phyloP scores from a whole-genome alignment of 768 basidiomycete species.

The Leucocoprinus birnbaumii region DNA sequence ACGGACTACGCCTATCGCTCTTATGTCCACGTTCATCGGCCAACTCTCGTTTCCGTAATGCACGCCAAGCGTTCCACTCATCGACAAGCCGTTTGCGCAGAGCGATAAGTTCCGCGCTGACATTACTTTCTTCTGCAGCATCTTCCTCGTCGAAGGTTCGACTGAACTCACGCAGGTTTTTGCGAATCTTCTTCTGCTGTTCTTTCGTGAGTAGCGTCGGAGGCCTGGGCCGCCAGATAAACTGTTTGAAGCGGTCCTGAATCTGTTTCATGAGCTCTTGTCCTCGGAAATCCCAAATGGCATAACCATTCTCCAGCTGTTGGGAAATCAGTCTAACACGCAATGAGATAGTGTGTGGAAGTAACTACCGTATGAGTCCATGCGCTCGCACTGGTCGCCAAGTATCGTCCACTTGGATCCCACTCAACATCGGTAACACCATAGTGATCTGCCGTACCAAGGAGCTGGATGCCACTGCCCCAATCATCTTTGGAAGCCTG shows the following conservation, averaged over 20 bases:
- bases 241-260: constrained; percentile 96
- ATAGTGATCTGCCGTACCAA: constrained; percentile 90
- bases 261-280: constrained; percentile 88
- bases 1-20: constrained; percentile 26
- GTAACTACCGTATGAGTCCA: constrained; percentile 85
- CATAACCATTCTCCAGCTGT: constrained; percentile 94
- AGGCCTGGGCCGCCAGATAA: constrained; percentile 97
- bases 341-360: neutral
- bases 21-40: constrained; percentile 47
- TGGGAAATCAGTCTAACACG: neutral
- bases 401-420: constrained; percentile 94
- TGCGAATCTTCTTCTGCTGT: constrained; percentile 80
- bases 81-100: constrained; percentile 89
- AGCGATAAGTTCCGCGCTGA: constrained; percentile 90
- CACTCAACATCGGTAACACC: constrained; percentile 97
- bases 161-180: constrained; percentile 89
- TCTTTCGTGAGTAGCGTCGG: constrained; percentile 83
- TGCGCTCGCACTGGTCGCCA: constrained; percentile 90
- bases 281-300: constrained; percentile 98
- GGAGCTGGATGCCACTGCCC: constrained; percentile 81
- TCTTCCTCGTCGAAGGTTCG: constrained; percentile 95
- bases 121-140: constrained; percentile 90
- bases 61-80: constrained; percentile 99
- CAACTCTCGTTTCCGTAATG: constrained; percentile 63
- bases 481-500: constrained; percentile 66